phyloP scores from a whole-genome alignment of 352 stramenopile species.

The Phytopythium ostracodes region DNA sequence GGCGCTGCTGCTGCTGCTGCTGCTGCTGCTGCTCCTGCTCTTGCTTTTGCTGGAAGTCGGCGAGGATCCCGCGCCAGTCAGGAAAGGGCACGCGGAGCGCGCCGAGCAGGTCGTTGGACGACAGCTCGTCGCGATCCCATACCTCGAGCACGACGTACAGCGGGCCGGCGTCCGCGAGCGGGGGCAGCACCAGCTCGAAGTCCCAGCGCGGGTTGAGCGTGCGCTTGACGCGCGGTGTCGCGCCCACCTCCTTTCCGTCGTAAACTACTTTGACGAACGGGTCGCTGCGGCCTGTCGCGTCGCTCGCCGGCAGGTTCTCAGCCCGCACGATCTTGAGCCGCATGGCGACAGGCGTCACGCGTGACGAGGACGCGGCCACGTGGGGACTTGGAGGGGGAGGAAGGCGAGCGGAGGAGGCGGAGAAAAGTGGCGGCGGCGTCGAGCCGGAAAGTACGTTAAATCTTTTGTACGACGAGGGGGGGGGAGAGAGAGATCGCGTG shows the following conservation, averaged over 20 bases:
- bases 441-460: no score
- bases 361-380: not conserved
- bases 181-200: conserved; percentile 48
- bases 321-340: conserved; percentile 70
- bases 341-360: conserved; percentile 21
- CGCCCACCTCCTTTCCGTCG: conserved; percentile 67
- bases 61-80: conserved; percentile 50
- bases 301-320: conserved; percentile 60
- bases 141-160: conserved; percentile 77
- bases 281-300: conserved; percentile 64
- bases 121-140: conserved; percentile 67
- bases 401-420: no score
- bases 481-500: no score
- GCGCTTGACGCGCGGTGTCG: conserved; percentile 65
- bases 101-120: conserved; percentile 60
- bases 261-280: conserved; percentile 75
- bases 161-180: conserved; percentile 39
- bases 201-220: conserved; percentile 77
- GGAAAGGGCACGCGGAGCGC: conserved; percentile 68
- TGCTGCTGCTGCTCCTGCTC: conserved; percentile 11
- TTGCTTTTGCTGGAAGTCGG: conserved; percentile 33
- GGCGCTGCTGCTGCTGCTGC: conserved; percentile 5
- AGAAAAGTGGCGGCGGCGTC: no score
- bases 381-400: not conserved
- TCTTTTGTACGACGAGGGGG: no score